Conservation (phyloP, 352 stramenopile species). For the Phytophthora macrochlamydospora region DNA sequence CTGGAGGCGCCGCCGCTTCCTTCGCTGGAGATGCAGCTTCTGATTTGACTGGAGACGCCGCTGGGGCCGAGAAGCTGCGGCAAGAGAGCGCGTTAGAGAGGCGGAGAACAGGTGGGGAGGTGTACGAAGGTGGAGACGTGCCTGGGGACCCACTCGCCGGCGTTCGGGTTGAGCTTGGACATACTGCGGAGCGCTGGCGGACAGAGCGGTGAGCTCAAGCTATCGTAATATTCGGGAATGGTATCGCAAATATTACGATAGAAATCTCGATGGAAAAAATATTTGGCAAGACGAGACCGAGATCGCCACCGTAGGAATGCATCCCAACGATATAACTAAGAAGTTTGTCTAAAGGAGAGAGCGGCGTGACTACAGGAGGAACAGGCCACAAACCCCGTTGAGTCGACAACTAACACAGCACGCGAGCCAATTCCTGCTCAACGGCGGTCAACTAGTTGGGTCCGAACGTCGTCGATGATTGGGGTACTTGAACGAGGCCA, state of each 20-base stretch:
- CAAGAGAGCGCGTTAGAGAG: conserved; percentile 3
- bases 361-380: too few species aligned
- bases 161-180: conserved; percentile 80
- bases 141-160: conserved; percentile 84
- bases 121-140: conserved; percentile 23
- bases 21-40: conserved; percentile 1
- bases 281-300: too few species aligned
- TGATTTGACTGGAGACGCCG: conserved; percentile 25
- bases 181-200: conserved; percentile 16
- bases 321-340: too few species aligned
- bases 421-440: too few species aligned
- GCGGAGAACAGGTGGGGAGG: conserved; percentile 6
- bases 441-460: too few species aligned
- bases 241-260: not conserved
- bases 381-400: too few species aligned
- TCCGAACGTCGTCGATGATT: too few species aligned
- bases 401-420: too few species aligned
- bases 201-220: not conserved
- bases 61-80: conserved; percentile 36
- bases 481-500: too few species aligned
- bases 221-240: too few species aligned
- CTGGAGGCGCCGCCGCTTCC: conserved; percentile 6
- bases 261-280: not conserved
- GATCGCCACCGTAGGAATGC: too few species aligned
- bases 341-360: too few species aligned